These are phyloP conservation scores for Bjerkandera adusta DNA, from an alignment of 1,284 basidiomycete species.

Conservation along the genomic window DNA sequence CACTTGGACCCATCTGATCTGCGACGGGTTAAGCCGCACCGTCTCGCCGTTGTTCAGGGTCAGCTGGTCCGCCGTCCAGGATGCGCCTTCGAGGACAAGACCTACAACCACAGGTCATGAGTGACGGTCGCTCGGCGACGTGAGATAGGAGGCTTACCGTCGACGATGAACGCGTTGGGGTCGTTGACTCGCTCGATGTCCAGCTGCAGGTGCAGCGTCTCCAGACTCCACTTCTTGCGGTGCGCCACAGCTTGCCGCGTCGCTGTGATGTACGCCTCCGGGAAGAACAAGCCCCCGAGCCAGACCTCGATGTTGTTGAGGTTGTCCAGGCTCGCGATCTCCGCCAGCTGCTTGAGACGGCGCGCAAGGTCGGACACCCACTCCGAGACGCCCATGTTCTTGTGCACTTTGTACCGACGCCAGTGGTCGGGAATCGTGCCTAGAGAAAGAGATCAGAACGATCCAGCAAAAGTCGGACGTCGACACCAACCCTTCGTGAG, in stretches of 20 bases:
- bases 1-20: conserved; percentile 81
- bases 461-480: neutral
- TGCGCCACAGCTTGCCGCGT: conserved; percentile 92
- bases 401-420: conserved; percentile 86
- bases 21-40: conserved; percentile 73
- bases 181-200: conserved; percentile 79
- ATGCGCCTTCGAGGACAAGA: conserved; percentile 82
- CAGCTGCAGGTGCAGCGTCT: conserved; percentile 80
- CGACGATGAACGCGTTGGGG: conserved; percentile 76
- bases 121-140: conserved; percentile 2
- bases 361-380: conserved; percentile 84
- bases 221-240: conserved; percentile 86
- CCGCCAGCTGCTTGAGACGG: conserved; percentile 78
- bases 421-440: conserved; percentile 87
- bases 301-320: conserved; percentile 78
- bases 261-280: conserved; percentile 92
- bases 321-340: conserved; percentile 67
- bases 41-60: conserved; percentile 81
- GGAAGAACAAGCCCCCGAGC: conserved; percentile 93
- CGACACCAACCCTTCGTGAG: conserved; percentile 79
- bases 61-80: conserved; percentile 68
- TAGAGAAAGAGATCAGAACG: conserved; percentile 29
- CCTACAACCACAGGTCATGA: conserved; percentile 44
- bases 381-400: conserved; percentile 75
- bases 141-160: conserved; percentile 55